Conservation (phyloP, 148 eudicot species). For the Rhododendron henanense region DNA sequence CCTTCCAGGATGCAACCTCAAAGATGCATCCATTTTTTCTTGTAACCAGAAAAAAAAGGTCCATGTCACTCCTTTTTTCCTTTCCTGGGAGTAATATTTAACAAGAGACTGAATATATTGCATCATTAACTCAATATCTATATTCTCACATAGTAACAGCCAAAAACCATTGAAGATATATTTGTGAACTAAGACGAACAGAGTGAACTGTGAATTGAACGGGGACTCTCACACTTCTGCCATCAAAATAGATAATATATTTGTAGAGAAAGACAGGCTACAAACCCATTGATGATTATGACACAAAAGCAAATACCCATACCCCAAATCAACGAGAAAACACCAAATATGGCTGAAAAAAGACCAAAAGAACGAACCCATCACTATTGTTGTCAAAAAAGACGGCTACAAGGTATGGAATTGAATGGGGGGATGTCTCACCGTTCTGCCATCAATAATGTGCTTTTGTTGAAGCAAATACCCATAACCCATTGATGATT, state of each 20-base stretch:
- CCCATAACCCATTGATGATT: neutral
- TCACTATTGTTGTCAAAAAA: neutral
- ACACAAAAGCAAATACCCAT: neutral
- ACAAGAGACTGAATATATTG: neutral
- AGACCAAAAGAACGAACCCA: neutral
- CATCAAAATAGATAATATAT: neutral
- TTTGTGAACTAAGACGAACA: too few relatives aligned
- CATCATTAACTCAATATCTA: neutral
- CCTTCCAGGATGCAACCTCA: too few relatives aligned
- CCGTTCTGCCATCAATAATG: neutral
- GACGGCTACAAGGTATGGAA: neutral
- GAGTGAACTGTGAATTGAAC: neutral
- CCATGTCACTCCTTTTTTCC: neutral
- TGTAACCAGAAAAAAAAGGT: neutral
- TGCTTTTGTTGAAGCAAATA: neutral
- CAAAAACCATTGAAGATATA: neutral
- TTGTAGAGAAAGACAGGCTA: too few relatives aligned
- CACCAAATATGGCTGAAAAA: neutral
- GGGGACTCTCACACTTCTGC: neutral
- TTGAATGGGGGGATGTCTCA: neutral
- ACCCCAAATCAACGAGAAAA: neutral
- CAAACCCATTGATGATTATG: neutral
- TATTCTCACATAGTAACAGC: neutral
- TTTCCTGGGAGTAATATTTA: neutral
- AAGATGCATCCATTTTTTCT: neutral